phyloP scores from a whole-genome alignment of 345 rosid species.

The Microcos paniculata region DNA sequence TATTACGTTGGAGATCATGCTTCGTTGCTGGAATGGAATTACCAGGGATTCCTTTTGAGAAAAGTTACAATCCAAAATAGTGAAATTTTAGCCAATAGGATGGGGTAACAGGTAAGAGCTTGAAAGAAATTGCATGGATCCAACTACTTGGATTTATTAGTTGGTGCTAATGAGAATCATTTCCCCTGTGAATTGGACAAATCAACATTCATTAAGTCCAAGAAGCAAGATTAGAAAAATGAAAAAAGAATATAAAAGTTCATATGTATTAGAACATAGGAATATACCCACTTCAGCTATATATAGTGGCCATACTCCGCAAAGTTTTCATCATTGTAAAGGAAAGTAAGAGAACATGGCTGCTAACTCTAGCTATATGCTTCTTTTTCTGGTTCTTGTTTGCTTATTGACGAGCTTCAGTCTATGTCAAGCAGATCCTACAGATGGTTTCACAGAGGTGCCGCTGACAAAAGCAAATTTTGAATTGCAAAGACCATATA shows the following conservation, averaged over 20 bases:
- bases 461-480: conserved; percentile 27
- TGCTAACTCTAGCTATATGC: not conserved
- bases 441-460: conserved; percentile 27
- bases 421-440: conserved; percentile 25
- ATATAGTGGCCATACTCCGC: not conserved
- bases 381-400: not conserved
- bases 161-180: not conserved
- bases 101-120: too few relatives aligned
- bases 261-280: not conserved
- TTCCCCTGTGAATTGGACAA: not conserved
- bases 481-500: conserved; percentile 35
- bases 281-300: not conserved
- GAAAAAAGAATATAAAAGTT: too few relatives aligned
- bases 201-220: not conserved
- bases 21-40: not conserved
- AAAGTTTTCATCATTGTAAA: not conserved
- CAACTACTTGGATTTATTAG: not conserved
- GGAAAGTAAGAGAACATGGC: not conserved
- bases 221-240: too few relatives aligned
- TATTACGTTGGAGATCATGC: not conserved
- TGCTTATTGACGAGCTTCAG: not conserved
- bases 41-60: not conserved
- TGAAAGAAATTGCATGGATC: not conserved
- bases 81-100: not conserved
- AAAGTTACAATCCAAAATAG: not conserved